Evolutionary conservation across 192 early-diverging fungal species (phyloP).

Genomic region (Kickxella alabastrina): DNA sequence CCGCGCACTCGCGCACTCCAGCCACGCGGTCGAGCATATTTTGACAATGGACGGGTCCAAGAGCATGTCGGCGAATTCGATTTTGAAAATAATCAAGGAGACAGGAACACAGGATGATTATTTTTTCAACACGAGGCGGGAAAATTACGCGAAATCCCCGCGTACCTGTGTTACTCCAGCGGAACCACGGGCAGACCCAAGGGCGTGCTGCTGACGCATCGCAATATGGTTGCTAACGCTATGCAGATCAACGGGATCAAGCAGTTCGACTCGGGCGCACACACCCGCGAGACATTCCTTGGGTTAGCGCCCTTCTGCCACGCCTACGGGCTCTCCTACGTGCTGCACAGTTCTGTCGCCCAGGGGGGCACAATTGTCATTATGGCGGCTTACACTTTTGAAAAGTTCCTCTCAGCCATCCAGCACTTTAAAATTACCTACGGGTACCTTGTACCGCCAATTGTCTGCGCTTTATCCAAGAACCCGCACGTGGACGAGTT

Average conservation of each 20-base stretch:
- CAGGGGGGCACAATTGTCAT: conserved; percentile 58
- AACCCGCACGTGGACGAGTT: conserved; percentile 68
- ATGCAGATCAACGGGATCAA: conserved; percentile 50
- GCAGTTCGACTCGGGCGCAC: conserved; percentile 14
- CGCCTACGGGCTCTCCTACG: conserved; percentile 63
- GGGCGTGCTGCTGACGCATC: conserved; percentile 64
- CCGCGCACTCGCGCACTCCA: conserved; percentile 10
- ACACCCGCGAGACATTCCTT: conserved; percentile 51
- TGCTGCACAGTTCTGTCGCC: conserved; percentile 40
- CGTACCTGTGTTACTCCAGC: conserved; percentile 67
- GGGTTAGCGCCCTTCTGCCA: conserved; percentile 69
- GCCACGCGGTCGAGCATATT: conserved; percentile 36
- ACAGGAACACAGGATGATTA: too few species aligned
- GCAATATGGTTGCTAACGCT: conserved; percentile 66
- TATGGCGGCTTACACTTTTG: conserved; percentile 70
- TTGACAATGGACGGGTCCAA: conserved; percentile 28
- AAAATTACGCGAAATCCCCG: conserved; percentile 30
- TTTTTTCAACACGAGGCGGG: too few species aligned
- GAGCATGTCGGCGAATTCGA: neutral
- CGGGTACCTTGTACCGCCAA: conserved; percentile 64
- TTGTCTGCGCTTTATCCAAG: conserved; percentile 69
- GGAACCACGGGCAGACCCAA: conserved; percentile 69
- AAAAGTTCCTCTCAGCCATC: conserved; percentile 58
- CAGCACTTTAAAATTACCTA: conserved; percentile 65
- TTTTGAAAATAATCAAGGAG: too few species aligned